phyloP scores from a whole-genome alignment of 768 basidiomycete genomes.

The Filobasidium floriforme region DNA sequence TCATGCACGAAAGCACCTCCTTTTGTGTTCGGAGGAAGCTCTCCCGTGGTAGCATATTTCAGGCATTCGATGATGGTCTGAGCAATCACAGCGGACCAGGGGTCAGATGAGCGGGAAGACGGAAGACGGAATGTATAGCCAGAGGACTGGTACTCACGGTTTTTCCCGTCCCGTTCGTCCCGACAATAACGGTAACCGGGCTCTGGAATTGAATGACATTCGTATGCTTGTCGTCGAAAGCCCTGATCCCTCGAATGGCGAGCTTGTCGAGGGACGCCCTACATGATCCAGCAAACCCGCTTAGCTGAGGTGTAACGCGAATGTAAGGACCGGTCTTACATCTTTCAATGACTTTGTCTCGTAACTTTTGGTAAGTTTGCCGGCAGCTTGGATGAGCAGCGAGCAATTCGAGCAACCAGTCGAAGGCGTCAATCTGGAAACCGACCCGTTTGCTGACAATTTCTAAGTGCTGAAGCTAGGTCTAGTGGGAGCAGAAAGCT shows the following conservation, averaged over 20 bases:
- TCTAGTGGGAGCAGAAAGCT: no score
- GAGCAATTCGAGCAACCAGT: no score
- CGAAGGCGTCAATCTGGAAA: no score
- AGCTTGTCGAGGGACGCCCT: conserved; percentile 82
- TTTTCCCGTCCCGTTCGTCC: conserved; percentile 96
- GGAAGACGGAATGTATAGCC: neutral
- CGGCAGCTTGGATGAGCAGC: no score
- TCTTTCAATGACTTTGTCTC: neutral
- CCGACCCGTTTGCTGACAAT: no score
- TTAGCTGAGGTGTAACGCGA: neutral
- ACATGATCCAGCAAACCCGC: neutral
- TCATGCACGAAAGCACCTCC: conserved; percentile 99
- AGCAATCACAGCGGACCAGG: neutral
- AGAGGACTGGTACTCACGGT: conserved; percentile 50
- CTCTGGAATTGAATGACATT: conserved; percentile 93
- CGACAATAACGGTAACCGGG: conserved; percentile 96
- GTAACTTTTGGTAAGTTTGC: neutral
- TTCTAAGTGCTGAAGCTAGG: no score
- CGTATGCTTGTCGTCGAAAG: conserved; percentile 91
- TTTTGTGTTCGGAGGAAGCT: conserved; percentile 92
- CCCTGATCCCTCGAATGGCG: conserved; percentile 82
- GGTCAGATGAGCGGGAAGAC: no score
- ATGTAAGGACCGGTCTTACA: neutral
- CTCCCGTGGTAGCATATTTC: conserved; percentile 97
- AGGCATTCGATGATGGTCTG: conserved; percentile 96